phyloP scores from a whole-genome alignment of 1,139 yeast species.

The Candida anutae region DNA sequence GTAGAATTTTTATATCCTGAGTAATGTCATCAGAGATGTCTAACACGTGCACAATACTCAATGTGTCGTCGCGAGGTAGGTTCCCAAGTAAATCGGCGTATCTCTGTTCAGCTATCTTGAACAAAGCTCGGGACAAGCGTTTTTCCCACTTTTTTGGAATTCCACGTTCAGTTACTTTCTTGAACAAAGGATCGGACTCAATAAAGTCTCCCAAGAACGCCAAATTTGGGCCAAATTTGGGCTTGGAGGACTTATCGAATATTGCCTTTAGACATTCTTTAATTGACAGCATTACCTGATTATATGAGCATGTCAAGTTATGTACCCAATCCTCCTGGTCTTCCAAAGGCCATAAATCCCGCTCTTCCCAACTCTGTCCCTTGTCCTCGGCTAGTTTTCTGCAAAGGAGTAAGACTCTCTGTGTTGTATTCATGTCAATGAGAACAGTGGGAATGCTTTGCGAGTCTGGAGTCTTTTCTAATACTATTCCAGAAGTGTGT shows the following conservation, averaged over 20 bases:
- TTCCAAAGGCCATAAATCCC: slow-evolving; percentile 34
- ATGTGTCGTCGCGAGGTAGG: slow-evolving; percentile 60
- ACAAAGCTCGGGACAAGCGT: slow-evolving; percentile 39
- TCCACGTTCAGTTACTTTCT: slow-evolving; percentile 26
- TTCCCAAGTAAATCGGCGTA: slow-evolving; percentile 50
- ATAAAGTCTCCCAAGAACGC: slow-evolving; percentile 45
- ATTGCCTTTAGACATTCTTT: slow-evolving; percentile 38
- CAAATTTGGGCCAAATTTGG: slow-evolving; percentile 54
- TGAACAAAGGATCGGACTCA: slow-evolving; percentile 41
- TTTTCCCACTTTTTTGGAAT: slow-evolving; percentile 45
- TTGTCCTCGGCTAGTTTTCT: slow-evolving; percentile 24
- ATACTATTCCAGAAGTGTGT: slow-evolving; percentile 33
- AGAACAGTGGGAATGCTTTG: slow-evolving; percentile 18
- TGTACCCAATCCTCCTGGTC: slow-evolving; percentile 49
- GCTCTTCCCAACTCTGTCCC: slow-evolving; percentile 29
- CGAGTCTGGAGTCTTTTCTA: slow-evolving; percentile 24
- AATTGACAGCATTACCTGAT: slow-evolving; percentile 40
- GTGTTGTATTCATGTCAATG: slow-evolving; percentile 21
- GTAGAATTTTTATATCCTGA: slow-evolving; percentile 42
- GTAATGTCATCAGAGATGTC: slow-evolving; percentile 53
- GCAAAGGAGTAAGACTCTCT: slow-evolving; percentile 21
- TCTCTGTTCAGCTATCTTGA: slow-evolving; percentile 48
- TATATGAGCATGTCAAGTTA: slow-evolving; percentile 41
- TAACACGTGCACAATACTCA: slow-evolving; percentile 51
- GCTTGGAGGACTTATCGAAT: slow-evolving; percentile 42